Evolutionary conservation across 2,329 filamentous ascomycete species (phyloP), one percentile per base, ranked within the genome.

Genomic region (Pseudogymnoascus sp.): DNA sequence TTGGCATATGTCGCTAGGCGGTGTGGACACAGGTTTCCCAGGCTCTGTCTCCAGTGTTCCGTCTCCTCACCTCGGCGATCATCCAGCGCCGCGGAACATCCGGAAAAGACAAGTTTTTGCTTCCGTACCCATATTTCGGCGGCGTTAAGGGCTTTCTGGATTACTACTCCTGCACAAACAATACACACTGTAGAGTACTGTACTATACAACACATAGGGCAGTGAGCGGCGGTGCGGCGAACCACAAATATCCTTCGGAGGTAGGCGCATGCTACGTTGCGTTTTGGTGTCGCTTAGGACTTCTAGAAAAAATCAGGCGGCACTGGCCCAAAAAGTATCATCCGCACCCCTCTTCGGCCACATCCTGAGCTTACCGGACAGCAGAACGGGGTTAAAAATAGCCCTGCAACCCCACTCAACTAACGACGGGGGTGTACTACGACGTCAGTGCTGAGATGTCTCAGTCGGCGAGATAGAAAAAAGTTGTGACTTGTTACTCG

Each of bases 311-410:
- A 31, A 31, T 31, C 26, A 53, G 26, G 43, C 43, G 46, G 46
- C 46, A 16, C 33, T 53, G 46, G 26, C 46, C 46, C 26, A 53
- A 53, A 53, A 53, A 53, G 26, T 19, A 53, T 53, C 46, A 53
- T 53, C 46, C 26, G 43, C n/a, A 53, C 26, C 26, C 46, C 26
- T 53, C 46, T 19, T 53, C 26, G 46, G 26, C 46, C 46, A 53
- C 46, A 53, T 46, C 14, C 46, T 31, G 46, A 53, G 14, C 46
- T 53, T 53, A 53, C 46, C 46, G 16, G 8, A 31, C 26, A 31
- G 26, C 10, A 53, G 33, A 53, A 53, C 46, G 46, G 46, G 46
- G 46, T 53, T 53, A 53, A 53, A 53, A 53, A 53, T 53, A 53
- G 46, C 46, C 26, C 24, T 53, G 46, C n/a, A 19, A 31, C 46